These are phyloP conservation scores for Colletotrichum viniferum DNA, from an alignment of 2,329 filamentous ascomycete species.

Conservation along the genomic window DNA sequence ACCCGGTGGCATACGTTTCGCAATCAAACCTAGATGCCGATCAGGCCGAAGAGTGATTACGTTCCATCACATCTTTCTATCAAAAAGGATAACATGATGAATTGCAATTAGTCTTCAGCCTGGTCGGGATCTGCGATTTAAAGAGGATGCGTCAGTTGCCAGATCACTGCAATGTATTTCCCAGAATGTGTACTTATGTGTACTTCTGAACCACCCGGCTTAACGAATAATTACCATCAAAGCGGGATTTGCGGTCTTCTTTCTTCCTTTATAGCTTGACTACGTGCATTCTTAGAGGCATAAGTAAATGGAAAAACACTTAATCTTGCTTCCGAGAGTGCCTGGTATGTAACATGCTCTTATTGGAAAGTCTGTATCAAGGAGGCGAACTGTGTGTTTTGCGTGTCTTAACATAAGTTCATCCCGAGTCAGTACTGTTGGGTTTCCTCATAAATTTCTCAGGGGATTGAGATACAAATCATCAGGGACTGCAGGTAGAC, in stretches of 20 bases:
- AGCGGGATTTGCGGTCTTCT: neutral
- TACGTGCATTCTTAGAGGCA: neutral
- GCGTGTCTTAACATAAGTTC: neutral
- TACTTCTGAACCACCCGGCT: accelerated
- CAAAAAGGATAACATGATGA: neutral
- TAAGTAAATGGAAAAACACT: neutral
- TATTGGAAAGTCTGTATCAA: neutral
- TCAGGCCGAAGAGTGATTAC: neutral
- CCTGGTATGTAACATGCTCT: neutral
- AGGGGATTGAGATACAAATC: neutral
- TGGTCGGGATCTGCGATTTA: too few relatives aligned
- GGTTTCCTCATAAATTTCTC: accelerated
- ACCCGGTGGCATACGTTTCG: neutral
- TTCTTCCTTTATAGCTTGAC: accelerated
- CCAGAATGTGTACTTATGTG: accelerated
- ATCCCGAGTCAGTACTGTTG: neutral
- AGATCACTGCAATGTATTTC: neutral
- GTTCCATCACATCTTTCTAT: neutral
- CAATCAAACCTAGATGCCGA: neutral
- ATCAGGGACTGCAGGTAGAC: neutral
- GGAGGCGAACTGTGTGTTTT: neutral
- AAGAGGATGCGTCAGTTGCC: neutral
- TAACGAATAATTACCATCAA: neutral
- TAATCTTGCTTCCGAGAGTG: neutral
- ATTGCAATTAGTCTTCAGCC: neutral